Conservation (phyloP, 805 yeast species). For the Sugiyamaella lignohabitans region DNA sequence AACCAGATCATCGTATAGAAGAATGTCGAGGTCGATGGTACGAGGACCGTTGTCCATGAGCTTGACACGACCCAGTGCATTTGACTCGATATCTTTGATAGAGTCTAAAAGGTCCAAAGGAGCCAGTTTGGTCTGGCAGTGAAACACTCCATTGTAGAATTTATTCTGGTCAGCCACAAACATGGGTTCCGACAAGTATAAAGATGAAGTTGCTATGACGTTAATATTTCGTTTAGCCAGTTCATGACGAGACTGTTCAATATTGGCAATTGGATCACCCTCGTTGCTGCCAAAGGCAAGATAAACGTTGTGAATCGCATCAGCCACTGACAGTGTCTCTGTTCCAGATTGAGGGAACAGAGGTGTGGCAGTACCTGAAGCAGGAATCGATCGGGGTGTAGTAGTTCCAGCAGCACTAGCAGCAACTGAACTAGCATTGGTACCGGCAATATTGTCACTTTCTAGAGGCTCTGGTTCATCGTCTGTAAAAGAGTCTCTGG, state of each 20-base stretch:
- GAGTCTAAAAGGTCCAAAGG: slow-evolving; percentile 60
- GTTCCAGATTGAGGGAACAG: slow-evolving; percentile 21
- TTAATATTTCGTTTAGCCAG: slow-evolving; percentile 39
- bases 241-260: slow-evolving; percentile 47
- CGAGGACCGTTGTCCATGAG: slow-evolving; percentile 88
- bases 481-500: slow-evolving; percentile 35
- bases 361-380: slow-evolving; percentile 6
- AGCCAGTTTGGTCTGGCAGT: slow-evolving; percentile 49
- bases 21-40: slow-evolving; percentile 79
- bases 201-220: slow-evolving; percentile 60
- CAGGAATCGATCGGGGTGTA: not conserved
- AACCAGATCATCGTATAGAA: slow-evolving; percentile 57
- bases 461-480: slow-evolving; percentile 4
- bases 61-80: slow-evolving; percentile 63
- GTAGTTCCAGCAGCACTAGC: too few relatives aligned
- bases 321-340: slow-evolving; percentile 4
- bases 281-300: slow-evolving; percentile 87
- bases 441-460: not conserved
- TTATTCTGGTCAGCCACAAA: slow-evolving; percentile 71
- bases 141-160: slow-evolving; percentile 78
- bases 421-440: not conserved
- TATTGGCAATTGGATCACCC: slow-evolving; percentile 64
- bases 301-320: slow-evolving; percentile 46
- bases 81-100: slow-evolving; percentile 74
- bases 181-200: slow-evolving; percentile 91